Percentiles rank a stretch among this genome's conserved stretches.
phyloP scores from a whole-genome alignment of 2,329 filamentous ascomycete species.

The Xylariaceae sp. region DNA sequence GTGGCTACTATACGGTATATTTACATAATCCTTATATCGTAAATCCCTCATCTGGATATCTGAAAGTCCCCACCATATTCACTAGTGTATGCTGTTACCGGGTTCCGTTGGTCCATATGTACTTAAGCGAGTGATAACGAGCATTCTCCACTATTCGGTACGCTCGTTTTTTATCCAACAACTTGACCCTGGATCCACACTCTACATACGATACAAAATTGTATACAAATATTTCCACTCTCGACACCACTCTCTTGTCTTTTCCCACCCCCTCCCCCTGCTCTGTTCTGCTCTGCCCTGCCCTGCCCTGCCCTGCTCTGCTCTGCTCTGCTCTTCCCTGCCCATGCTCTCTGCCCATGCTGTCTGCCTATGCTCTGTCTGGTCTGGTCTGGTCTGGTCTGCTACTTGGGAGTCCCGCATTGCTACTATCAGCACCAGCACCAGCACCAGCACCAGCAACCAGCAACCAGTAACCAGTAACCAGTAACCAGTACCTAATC shows the following conservation, averaged over 20 bases:
- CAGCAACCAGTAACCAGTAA: too few species aligned
- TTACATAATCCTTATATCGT: too few species aligned
- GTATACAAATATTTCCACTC: conserved; percentile 23
- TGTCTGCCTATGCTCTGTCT: too few species aligned
- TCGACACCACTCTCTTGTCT: conserved; percentile 13
- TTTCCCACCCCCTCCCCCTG: conserved; percentile 26
- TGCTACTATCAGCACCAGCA: conserved; percentile 22
- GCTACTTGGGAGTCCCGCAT: conserved; percentile 25
- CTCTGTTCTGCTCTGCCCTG: conserved; percentile 7
- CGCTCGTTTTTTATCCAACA: too few species aligned
- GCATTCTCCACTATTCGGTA: too few species aligned
- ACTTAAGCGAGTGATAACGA: too few species aligned
- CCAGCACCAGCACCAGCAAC: conserved; percentile 12
- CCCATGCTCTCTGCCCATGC: not conserved
- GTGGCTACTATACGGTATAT: too few species aligned
- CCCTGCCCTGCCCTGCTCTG: conserved; percentile 8
- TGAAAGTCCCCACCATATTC: too few species aligned
- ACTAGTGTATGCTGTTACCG: too few species aligned
- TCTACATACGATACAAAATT: not conserved
- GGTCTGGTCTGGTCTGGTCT: conserved; percentile 8
- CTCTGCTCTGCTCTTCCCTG: not conserved
- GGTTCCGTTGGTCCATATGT: too few species aligned
- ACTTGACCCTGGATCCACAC: conserved; percentile 29
- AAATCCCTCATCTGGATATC: too few species aligned
- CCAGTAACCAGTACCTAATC: too few species aligned